Base-by-base conservation (phyloP, 2,329 filamentous ascomycete genomes). In the Fusarium buxicola region DNA sequence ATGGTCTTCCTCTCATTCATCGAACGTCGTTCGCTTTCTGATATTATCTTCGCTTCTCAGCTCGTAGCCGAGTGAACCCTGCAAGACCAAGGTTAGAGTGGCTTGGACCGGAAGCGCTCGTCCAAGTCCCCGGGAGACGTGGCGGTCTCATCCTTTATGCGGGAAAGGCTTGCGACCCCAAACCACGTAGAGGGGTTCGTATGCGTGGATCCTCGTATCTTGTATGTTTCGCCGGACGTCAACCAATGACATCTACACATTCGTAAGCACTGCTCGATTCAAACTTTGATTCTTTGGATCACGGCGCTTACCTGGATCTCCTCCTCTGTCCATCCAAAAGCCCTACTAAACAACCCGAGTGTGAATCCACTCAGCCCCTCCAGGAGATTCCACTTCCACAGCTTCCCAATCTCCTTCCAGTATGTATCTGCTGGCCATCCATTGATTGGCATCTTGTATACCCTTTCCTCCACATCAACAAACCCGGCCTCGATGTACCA, bases 171-270 rank as follows among this genome's bases (percentile, higher is more conserved):
- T 51, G 1, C 36, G 36, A n/a, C 47, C 47, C 38, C 21, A 50
- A 5, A 51, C 36, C 5, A 51, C 47, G 21, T 50, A 51, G 31
- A 43, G 40, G 28, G 39, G 39, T 13, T 34, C 34, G 12, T 50
- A 50, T 7, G 36, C 24, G 13, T 43, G 47, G 36, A 51, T 51
- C 36, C 36, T 43, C 7, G 31, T 40, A 5, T 51, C 47, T 11
- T 31, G 36, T 7, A 43, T 28, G 7, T 34, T 28, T 10, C 16
- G 30, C 11, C 36, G 31, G 9, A 43, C 47, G 4, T 51, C 30
- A 8, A 43, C 35, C 28, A 51, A 39, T 6, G 28, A 30, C 27
- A 50, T 31, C 47, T 50, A 3, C 7, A 27, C 6, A 8, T 40
- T 18, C 11, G 16, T 32, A 41, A 50, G 25, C 27, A 8, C 24